Conservation (phyloP, 345 rosid genomes). For the Rhodamnia argentea region DNA sequence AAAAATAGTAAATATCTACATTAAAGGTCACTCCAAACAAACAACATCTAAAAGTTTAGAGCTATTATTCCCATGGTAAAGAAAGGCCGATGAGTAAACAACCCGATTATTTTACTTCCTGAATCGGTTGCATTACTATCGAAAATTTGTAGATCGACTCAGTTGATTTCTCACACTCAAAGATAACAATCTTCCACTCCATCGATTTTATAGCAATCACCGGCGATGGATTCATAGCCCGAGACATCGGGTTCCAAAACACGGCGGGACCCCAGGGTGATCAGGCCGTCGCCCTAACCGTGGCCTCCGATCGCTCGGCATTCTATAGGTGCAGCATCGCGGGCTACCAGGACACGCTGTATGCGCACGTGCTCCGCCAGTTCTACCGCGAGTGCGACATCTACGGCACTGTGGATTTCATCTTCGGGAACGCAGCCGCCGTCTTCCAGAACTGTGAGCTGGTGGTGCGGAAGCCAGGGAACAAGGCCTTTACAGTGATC, state of each 20-base stretch:
- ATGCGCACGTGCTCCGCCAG: constrained; percentile 58
- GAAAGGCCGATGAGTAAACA: background rate
- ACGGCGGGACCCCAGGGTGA: constrained; percentile 59
- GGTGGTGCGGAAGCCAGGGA: constrained; percentile 29
- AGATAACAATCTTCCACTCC: background rate
- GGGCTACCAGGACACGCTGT: constrained; percentile 79
- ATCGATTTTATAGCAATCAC: constrained; percentile 33
- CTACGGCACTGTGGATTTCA: constrained; percentile 65
- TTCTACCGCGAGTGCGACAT: constrained; percentile 81
- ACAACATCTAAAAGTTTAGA: background rate
- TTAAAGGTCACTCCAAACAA: background rate
- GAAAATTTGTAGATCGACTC: background rate
- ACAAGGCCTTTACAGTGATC: constrained; percentile 24
- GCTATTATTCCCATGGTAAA: background rate
- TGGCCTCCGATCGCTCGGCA: constrained; percentile 57
- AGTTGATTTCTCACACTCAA: background rate
- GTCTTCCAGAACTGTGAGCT: constrained; percentile 66
- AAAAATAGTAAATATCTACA: background rate
- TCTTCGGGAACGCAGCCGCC: constrained; percentile 79
- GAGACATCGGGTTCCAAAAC: constrained; percentile 72
- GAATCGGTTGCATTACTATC: background rate
- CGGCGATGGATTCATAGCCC: constrained; percentile 70
- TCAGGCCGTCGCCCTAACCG: constrained; percentile 61
- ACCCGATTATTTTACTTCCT: background rate
- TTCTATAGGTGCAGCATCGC: constrained; percentile 62